Conservation (phyloP, 2,329 filamentous ascomycete genomes). For the Escovopsis sp. region DNA sequence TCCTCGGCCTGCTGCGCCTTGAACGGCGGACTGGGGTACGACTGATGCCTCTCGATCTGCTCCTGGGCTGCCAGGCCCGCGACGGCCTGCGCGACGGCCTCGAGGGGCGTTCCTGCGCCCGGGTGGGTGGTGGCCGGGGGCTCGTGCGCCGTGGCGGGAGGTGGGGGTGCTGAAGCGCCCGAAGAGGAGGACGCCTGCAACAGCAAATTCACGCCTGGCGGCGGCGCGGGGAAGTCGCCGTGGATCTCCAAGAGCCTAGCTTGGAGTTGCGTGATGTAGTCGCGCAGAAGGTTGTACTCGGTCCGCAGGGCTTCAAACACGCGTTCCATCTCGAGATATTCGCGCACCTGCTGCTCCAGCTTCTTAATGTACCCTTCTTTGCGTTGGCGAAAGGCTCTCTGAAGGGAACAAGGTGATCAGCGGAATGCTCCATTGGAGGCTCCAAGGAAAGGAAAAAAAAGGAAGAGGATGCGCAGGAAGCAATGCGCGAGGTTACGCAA, state of each 20-base stretch:
- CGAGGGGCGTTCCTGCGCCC: slow-evolving; percentile 25
- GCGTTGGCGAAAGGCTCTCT: slow-evolving; percentile 93
- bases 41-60: slow-evolving; percentile 23
- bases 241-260: slow-evolving; percentile 70
- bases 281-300: slow-evolving; percentile 81
- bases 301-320: slow-evolving; percentile 66
- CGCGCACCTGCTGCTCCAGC: slow-evolving; percentile 82
- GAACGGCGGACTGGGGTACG: slow-evolving; percentile 17
- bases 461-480: not conserved
- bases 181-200: slow-evolving; percentile 12
- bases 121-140: slow-evolving; percentile 8
- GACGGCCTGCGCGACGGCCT: slow-evolving; percentile 36
- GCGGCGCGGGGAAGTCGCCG: slow-evolving; percentile 72
- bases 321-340: slow-evolving; percentile 60
- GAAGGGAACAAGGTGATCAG: slow-evolving; percentile 1
- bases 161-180: slow-evolving; percentile 11
- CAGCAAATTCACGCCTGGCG: slow-evolving; percentile 58
- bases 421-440: not conserved
- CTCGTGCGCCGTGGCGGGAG: slow-evolving; percentile 12
- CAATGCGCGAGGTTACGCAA: not conserved
- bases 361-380: slow-evolving; percentile 99
- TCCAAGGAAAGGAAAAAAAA: too few relatives aligned
- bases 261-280: slow-evolving; percentile 87
- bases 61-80: slow-evolving; percentile 28
- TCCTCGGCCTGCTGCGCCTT: slow-evolving; percentile 25